These are phyloP conservation scores for Aspergillus olivimuriae DNA, from an alignment of 495 filamentous ascomycete species.

Conservation along the genomic window DNA sequence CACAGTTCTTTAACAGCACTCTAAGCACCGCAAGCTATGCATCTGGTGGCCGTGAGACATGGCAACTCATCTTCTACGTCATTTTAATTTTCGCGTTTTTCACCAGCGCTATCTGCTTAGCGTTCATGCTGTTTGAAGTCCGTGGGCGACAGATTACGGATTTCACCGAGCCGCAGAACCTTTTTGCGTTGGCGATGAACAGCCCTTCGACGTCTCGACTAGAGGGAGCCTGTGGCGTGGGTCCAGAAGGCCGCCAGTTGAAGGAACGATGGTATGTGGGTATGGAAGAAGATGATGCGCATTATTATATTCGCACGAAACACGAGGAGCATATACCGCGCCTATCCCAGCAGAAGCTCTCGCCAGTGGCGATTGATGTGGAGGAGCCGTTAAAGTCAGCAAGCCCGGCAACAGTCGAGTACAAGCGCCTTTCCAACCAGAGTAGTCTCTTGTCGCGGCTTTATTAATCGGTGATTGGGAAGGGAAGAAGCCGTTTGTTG, in stretches of 20 bases:
- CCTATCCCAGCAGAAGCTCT: background rate
- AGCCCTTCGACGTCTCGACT: slow-evolving; percentile 51
- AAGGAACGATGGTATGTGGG: slow-evolving; percentile 54
- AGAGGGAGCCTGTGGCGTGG: slow-evolving; percentile 58
- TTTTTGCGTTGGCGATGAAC: slow-evolving; percentile 65
- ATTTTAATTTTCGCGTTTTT: slow-evolving; percentile 55
- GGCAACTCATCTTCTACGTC: slow-evolving; percentile 59
- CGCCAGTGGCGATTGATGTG: slow-evolving; percentile 13
- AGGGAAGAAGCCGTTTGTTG: no score
- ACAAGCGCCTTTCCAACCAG: slow-evolving; percentile 22
- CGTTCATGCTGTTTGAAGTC: slow-evolving; percentile 45
- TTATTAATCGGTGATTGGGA: background rate
- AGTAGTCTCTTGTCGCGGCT: slow-evolving; percentile 12
- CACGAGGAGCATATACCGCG: slow-evolving; percentile 15
- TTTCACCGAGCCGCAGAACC: slow-evolving; percentile 68
- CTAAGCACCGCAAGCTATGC: slow-evolving; percentile 55
- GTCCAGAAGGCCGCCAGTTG: slow-evolving; percentile 48
- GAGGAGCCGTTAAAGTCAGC: slow-evolving; percentile 13
- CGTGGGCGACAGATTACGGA: slow-evolving; percentile 58
- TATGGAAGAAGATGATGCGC: slow-evolving; percentile 32
- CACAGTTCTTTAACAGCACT: slow-evolving; percentile 50
- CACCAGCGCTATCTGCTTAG: slow-evolving; percentile 55
- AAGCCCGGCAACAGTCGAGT: slow-evolving; percentile 30
- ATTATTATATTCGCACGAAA: slow-evolving; percentile 33
- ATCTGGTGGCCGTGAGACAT: slow-evolving; percentile 47